Percentiles rank a stretch among this genome's conserved stretches.
These are phyloP conservation scores for Trichoderma sp. DNA, from an alignment of 2,329 filamentous ascomycete species.

Conservation along the genomic window DNA sequence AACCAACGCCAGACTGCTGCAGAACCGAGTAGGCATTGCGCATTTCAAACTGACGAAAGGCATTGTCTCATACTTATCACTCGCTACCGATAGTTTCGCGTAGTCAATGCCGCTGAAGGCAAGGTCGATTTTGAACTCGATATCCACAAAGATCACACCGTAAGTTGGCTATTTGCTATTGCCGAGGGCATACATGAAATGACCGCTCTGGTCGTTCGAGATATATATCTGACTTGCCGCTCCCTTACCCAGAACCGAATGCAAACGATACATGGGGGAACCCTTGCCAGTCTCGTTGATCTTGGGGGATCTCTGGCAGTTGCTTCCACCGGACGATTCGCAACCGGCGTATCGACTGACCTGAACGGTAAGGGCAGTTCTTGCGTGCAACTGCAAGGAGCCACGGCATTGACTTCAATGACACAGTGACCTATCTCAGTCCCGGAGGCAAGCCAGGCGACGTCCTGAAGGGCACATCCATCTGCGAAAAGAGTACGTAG, in stretches of 20 bases:
- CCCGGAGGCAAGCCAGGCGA: constrained; percentile 61
- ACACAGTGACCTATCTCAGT: constrained; percentile 63
- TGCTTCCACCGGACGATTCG: constrained; percentile 63
- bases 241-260: constrained; percentile 64
- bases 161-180: constrained; percentile 44
- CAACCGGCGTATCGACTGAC: constrained; percentile 67
- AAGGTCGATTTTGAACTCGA: constrained; percentile 75
- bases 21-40: constrained; percentile 30
- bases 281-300: constrained; percentile 74
- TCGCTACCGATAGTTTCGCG: constrained; percentile 57
- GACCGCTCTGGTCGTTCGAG: background rate
- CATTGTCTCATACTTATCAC: background rate
- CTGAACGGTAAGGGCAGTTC: constrained; percentile 53
- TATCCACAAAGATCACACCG: constrained; percentile 74
- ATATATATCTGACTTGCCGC: background rate
- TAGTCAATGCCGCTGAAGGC: constrained; percentile 66
- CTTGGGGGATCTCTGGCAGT: constrained; percentile 67
- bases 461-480: constrained; percentile 57
- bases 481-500: constrained; percentile 62
- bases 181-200: too few species aligned
- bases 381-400: background rate
- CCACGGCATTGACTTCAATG: constrained; percentile 14
- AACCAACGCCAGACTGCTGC: constrained; percentile 35
- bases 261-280: constrained; percentile 75
- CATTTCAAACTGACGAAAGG: background rate